Percentiles rank a stretch among this genome's conserved stretches.
Conservation (phyloP, 2,329 filamentous ascomycete species). For the Fusarium beomiforme region DNA sequence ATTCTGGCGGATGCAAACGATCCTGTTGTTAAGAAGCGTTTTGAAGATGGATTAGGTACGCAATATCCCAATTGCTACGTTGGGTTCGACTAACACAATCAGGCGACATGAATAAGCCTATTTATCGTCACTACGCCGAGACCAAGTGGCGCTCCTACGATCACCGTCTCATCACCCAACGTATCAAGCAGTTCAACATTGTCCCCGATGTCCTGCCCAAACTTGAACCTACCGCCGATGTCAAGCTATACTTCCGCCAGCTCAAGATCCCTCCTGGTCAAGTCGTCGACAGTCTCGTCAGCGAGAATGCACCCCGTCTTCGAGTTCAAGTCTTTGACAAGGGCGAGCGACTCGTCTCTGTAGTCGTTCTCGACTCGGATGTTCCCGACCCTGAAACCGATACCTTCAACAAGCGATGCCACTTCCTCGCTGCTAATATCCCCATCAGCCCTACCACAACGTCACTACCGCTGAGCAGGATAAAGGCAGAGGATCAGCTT, state of each 20-base stretch:
- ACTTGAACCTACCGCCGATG: conserved; percentile 80
- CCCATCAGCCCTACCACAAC: conserved; percentile 63
- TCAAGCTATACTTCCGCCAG: conserved; percentile 82
- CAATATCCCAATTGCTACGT: background rate
- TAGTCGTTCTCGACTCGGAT: conserved; percentile 90
- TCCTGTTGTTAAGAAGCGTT: conserved; percentile 89
- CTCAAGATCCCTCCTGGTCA: conserved; percentile 78
- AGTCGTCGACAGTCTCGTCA: conserved; percentile 78
- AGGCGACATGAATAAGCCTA: conserved; percentile 97
- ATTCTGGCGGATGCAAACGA: conserved; percentile 95
- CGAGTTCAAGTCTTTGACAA: conserved; percentile 86
- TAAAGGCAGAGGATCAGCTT: conserved; percentile 71
- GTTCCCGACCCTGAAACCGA: conserved; percentile 83
- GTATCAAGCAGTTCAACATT: conserved; percentile 86
- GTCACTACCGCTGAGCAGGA: conserved; percentile 71
- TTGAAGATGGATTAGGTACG: conserved; percentile 88
- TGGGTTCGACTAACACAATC: background rate
- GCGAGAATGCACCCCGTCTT: conserved; percentile 78
- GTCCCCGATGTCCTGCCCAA: conserved; percentile 87
- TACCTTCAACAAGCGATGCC: conserved; percentile 81
- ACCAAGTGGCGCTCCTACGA: conserved; percentile 88
- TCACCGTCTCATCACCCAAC: conserved; percentile 81
- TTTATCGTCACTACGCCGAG: conserved; percentile 91
- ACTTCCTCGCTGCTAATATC: conserved; percentile 81
- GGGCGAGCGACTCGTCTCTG: conserved; percentile 82